These are phyloP conservation scores for Solanum hybrid DNA, from an alignment of 305 asterid species.

Conservation along the genomic window DNA sequence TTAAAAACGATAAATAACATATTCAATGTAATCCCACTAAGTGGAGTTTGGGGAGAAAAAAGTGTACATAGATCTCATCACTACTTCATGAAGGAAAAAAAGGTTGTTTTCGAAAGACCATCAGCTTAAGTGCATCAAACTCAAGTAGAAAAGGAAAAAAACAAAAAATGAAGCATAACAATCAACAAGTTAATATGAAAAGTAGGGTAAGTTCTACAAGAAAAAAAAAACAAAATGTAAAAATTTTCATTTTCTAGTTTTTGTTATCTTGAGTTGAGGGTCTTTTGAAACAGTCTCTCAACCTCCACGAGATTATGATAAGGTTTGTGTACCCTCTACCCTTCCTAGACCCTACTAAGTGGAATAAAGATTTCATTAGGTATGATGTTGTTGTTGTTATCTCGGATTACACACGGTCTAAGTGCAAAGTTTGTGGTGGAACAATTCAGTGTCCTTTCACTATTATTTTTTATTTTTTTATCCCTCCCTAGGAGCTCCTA, in stretches of 20 bases:
- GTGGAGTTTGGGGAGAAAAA: rapidly evolving
- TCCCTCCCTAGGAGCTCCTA: no score
- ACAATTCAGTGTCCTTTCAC: background rate
- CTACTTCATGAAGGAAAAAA: no score
- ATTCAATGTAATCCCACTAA: rapidly evolving
- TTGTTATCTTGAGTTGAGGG: background rate
- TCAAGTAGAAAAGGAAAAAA: background rate
- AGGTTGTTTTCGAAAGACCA: rapidly evolving
- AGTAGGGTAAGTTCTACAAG: background rate
- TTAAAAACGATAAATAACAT: background rate
- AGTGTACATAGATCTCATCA: no score
- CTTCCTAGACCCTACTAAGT: background rate
- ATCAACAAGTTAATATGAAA: no score
- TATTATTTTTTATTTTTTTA: no score
- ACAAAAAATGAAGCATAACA: background rate
- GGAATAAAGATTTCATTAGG: background rate
- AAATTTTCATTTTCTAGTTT: background rate
- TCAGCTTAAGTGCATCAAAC: no score
- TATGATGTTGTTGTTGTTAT: no score
- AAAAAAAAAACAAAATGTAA: background rate
- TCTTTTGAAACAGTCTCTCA: background rate
- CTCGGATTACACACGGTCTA: background rate
- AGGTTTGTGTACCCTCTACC: rapidly evolving
- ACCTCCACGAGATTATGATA: background rate
- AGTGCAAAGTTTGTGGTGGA: background rate